Percentiles rank a stretch among this genome's conserved stretches.
Conservation (phyloP, 805 yeast genomes). For the Lipomyces yamadae region DNA sequence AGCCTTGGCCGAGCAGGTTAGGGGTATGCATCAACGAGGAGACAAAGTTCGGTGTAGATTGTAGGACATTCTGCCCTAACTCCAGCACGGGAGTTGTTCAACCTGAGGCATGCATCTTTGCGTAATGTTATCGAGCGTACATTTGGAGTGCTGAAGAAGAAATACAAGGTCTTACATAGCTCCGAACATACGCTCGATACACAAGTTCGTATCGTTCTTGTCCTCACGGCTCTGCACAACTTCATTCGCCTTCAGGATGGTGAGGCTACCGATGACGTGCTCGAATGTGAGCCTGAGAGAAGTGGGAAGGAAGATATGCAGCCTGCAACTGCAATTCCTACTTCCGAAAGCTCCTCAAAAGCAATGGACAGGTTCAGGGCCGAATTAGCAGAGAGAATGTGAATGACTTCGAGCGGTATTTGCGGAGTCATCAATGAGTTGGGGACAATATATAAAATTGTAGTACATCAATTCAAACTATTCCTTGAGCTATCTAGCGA, state of each 20-base stretch:
- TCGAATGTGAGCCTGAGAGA: not conserved
- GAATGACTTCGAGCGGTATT: no score
- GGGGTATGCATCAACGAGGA: no score
- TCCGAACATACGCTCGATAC: not conserved
- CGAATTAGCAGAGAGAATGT: no score
- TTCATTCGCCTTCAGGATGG: not conserved
- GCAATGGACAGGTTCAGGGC: no score
- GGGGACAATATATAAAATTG: no score
- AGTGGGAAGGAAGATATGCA: not conserved
- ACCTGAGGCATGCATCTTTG: not conserved
- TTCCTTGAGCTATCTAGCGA: not conserved
- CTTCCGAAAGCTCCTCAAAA: not conserved
- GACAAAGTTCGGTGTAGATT: no score
- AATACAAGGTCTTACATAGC: not conserved
- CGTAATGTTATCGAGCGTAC: not conserved
- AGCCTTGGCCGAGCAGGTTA: no score
- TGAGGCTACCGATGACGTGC: not conserved
- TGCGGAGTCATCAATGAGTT: no score
- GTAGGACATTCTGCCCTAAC: no score
- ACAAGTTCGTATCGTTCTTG: not conserved
- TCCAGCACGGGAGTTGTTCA: slow-evolving; percentile 4
- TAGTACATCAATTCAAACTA: no score
- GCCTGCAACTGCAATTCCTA: not conserved
- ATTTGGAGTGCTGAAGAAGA: not conserved
- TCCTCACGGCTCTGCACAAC: not conserved